phyloP scores from a whole-genome alignment of 2,329 filamentous ascomycete genomes.

The Xylaria sp. region DNA sequence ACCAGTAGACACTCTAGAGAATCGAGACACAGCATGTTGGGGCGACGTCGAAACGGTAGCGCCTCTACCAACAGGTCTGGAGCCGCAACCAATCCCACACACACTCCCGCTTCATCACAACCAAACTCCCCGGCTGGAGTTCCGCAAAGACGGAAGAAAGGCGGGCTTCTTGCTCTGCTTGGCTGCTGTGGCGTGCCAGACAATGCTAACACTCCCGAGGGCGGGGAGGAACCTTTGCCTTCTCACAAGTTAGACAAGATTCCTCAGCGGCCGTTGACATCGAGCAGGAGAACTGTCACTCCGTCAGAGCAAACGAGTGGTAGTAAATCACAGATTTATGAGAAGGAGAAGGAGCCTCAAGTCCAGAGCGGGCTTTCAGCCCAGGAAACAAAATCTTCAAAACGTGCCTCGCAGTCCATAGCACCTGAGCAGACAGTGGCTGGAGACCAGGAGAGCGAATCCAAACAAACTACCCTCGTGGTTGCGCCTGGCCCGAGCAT shows the following conservation, averaged over 20 bases:
- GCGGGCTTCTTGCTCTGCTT: conserved; percentile 69
- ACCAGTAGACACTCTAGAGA: conserved; percentile 73
- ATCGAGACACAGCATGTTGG: conserved; percentile 72
- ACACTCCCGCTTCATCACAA: conserved; percentile 61
- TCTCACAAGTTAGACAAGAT: conserved; percentile 68
- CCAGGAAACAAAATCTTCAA: conserved; percentile 54
- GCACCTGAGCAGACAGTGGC: conserved; percentile 59
- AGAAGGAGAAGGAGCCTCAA: conserved; percentile 59
- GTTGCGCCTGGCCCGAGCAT: conserved; percentile 54
- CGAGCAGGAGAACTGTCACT: conserved; percentile 64
- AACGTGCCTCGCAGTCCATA: conserved; percentile 59
- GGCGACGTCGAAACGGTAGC: conserved; percentile 73
- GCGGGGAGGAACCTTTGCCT: conserved; percentile 64
- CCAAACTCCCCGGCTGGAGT: conserved; percentile 62
- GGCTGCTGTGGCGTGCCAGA: conserved; percentile 75
- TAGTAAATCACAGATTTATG: conserved; percentile 57
- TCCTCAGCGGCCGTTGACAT: conserved; percentile 64
- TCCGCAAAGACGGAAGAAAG: conserved; percentile 63
- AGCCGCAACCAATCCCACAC: conserved; percentile 63
- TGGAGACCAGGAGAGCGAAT: conserved; percentile 57
- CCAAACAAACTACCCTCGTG: conserved; percentile 58
- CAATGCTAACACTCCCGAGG: conserved; percentile 64
- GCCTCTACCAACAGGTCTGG: conserved; percentile 72
- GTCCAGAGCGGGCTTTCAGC: conserved; percentile 46
- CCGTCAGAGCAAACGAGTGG: conserved; percentile 61